phyloP scores from a whole-genome alignment of 2,329 filamentous ascomycete species.

The Aspergillus pseudoviridinutans region DNA sequence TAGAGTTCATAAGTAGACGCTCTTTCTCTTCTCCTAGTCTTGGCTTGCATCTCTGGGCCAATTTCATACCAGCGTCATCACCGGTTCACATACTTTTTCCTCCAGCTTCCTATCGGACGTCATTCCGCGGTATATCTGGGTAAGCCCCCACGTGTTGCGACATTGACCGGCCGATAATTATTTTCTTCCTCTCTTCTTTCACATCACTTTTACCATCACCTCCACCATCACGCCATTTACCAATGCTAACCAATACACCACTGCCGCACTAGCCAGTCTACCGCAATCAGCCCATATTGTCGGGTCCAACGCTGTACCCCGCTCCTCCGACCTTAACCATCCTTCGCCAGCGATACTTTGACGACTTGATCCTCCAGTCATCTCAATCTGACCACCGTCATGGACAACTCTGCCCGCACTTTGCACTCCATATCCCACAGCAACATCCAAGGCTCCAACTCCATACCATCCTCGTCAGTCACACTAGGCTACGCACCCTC shows the following conservation, averaged over 20 bases:
- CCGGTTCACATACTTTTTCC: not conserved
- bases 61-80: conserved; percentile 8
- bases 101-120: conserved; percentile 15
- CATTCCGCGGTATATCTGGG: conserved; percentile 15
- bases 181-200: conserved; percentile 1
- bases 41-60: not conserved
- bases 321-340: not conserved
- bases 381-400: not conserved
- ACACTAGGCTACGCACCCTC: conserved; percentile 1
- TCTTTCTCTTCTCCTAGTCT: not conserved
- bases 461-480: not conserved
- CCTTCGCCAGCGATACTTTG: not conserved
- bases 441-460: conserved; percentile 1
- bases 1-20: not conserved
- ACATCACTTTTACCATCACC: not conserved
- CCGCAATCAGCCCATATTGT: not conserved
- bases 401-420: conserved; percentile 2
- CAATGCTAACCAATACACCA: not conserved
- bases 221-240: conserved; percentile 1
- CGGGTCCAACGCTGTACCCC: not conserved
- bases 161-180: not conserved
- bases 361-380: not conserved
- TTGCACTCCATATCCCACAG: conserved; percentile 1
- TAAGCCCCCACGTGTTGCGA: conserved; percentile 17
- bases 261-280: not conserved